Base-by-base conservation (phyloP, 192 early-diverging fungal genomes). In the Jimgerdemannia lactiflua region DNA sequence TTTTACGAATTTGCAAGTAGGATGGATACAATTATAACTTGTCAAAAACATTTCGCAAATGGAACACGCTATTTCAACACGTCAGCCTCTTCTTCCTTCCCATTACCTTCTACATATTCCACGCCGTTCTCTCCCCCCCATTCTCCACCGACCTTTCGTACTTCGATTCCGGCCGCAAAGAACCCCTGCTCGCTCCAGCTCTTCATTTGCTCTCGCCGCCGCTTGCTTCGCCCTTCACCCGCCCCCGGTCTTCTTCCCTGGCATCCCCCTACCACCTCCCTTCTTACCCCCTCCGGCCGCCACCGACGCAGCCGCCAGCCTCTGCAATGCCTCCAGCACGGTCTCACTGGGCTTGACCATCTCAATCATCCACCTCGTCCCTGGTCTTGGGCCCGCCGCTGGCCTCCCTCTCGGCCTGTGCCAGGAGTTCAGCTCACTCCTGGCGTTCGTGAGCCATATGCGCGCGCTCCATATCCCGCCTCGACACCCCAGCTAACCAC, bases 401-500 rank as follows among this genome's bases (percentile, higher is more conserved):
- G n/a, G 81, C 43, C 63, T 74, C 71, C 65, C 80, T 70, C 78
- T 84, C 74, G 64, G 82, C 75, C 72, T 92, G 88, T 20, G 91
- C 86, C 9, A 78, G 63, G 42, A 77, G 73, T 39, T 79, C 83
- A 4, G 72, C 71, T 69, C 72, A 67, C 6, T 82, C 72, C 71
- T 86, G 78, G 72, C 82, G 82, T 14, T 82, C 86, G 18, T 88
- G 86, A 0, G 89, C 90, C 42, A 72, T 75, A 42, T 82, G 80
- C 6, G 91, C 92, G n/a, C 73, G 74, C 63, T 79, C 64, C 42
- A 93, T 92, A 14, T 92, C 87, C 10, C 76, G 79, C 14, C 82
- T 75, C 0, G 89, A 91, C n/a, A 92, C 71, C 3, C 85, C 90
- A 19, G 87, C 76, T n/a, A 94, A 84, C 92, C 93, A 93, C 68